Evolutionary conservation across 2,329 filamentous ascomycete species (phyloP), one percentile per base, ranked within the genome.

Genomic region (Aspergillus calidoustus): DNA sequence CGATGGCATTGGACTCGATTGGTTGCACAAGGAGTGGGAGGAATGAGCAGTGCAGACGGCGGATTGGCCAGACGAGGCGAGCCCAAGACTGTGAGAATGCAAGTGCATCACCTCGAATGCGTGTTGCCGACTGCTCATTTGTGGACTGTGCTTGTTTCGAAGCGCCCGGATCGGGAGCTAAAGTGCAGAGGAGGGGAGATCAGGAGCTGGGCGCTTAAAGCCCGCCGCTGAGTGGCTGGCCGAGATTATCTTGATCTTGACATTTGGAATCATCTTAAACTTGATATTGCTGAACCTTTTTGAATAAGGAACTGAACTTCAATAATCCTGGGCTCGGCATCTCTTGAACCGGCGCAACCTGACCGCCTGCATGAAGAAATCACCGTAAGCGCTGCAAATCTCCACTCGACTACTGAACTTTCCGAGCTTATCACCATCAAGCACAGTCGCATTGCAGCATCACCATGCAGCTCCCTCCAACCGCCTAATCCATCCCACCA

Each of bases 131-230:
- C 15, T 57, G 34, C 43, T 71, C 61, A 76, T 76, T 75, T 68
- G 72, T 56, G 59, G 69, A 66, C 61, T 8, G 50, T 22, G 30
- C 49, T 46, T 62, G 60, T 51, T 38, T 69, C 55, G 66, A 74
- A 72, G 73, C 74, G 72, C 73, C 70, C 69, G 66, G 66, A 66
- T 67, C 59, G 54, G 43, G 71, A 68, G 66, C 70, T 71, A 73
- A 59, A 22, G 34, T 25, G 3, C 15, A 64, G 57, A 57, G 57
- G 59, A 65, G 67, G 64, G 66, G 64, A 58, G 57, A 62, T 60
- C 56, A 66, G 48, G 47, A 46, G 52, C 58, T 63, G 58, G 64
- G 73, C 73, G 72, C 71, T 74, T 74, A 68, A 50, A 65, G 60
- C 57, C 28, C 30, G 43, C 41, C 46, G 59, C 46, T 59, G 60